Evolutionary conservation across 495 filamentous ascomycete genomes (phyloP).

Genomic region (Thermothielavioides terrestris): DNA sequence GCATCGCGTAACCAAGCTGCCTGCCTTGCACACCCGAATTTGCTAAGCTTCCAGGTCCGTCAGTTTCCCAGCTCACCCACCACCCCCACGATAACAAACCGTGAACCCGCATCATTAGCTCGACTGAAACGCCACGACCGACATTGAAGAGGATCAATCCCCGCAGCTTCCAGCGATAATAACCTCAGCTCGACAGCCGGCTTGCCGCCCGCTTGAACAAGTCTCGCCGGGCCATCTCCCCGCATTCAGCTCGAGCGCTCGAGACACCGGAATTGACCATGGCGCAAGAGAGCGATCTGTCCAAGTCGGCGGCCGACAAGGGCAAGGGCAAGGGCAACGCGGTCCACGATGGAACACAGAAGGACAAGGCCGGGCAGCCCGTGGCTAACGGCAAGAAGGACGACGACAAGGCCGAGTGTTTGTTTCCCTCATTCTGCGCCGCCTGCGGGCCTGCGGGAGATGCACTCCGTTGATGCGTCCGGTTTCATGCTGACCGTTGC

Average conservation of each 20-base stretch:
- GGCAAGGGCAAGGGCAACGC: conserved; percentile 97
- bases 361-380: conserved; percentile 57
- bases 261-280: conserved; percentile 42
- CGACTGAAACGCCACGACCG: not conserved
- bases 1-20: conserved; percentile 35
- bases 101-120: not conserved
- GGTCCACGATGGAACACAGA: conserved; percentile 58
- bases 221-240: conserved; percentile 1
- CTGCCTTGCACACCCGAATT: conserved; percentile 18
- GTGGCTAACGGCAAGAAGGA: conserved; percentile 66
- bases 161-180: too few relatives aligned
- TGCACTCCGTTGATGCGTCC: conserved; percentile 8
- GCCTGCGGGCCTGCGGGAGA: too few relatives aligned
- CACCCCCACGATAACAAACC: not conserved
- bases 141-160: too few relatives aligned
- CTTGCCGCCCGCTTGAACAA: not conserved
- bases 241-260: too few relatives aligned
- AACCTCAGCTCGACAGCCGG: not conserved
- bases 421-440: conserved; percentile 13
- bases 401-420: conserved; percentile 47
- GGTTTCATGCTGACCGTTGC: conserved; percentile 18
- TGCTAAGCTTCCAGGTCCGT: conserved; percentile 22
- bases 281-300: conserved; percentile 85
- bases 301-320: conserved; percentile 63
- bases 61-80: conserved; percentile 9